Evolutionary conservation across 1,139 yeast species (phyloP).

Genomic region (Suhomyces bokatorum): DNA sequence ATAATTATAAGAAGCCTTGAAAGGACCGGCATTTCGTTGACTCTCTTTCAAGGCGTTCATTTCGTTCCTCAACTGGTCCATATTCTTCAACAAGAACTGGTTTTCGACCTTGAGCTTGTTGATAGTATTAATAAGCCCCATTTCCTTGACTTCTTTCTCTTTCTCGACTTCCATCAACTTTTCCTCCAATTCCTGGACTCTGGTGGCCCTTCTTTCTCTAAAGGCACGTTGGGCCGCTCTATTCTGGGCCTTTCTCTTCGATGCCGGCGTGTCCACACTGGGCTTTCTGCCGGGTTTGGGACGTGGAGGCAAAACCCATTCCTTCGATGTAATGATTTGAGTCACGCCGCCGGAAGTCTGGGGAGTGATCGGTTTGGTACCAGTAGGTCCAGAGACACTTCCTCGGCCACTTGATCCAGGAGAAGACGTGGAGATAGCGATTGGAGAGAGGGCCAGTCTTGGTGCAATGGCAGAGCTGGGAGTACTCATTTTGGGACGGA

Average conservation of each 20-base stretch:
- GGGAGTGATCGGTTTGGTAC: background rate
- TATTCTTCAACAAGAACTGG: constrained; percentile 34
- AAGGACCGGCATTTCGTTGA: constrained; percentile 2
- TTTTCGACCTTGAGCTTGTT: constrained; percentile 43
- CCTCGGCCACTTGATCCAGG: constrained; percentile 3
- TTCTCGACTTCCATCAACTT: constrained; percentile 61
- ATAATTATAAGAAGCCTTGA: constrained; percentile 6
- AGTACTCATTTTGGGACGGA: constrained; percentile 6
- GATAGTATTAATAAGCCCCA: constrained; percentile 55
- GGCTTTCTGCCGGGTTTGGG: constrained; percentile 93
- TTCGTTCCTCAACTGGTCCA: constrained; percentile 37
- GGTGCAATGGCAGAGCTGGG: constrained; percentile 31
- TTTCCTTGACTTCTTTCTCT: constrained; percentile 61
- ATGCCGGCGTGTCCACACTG: constrained; percentile 68
- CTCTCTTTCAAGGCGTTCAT: constrained; percentile 13
- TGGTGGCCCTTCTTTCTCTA: constrained; percentile 73
- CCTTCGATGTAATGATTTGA: constrained; percentile 71
- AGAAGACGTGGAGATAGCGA: constrained; percentile 19
- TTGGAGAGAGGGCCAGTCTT: constrained; percentile 39
- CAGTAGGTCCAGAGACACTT: background rate
- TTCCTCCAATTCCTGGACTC: constrained; percentile 50
- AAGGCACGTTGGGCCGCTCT: constrained; percentile 96
- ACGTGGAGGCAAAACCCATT: constrained; percentile 89
- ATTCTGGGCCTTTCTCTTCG: constrained; percentile 87
- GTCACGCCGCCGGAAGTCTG: constrained; percentile 16